Evolutionary conservation across 2,329 filamentous ascomycete genomes (phyloP).

Genomic region (Phyllosticta paracitricarpa): DNA sequence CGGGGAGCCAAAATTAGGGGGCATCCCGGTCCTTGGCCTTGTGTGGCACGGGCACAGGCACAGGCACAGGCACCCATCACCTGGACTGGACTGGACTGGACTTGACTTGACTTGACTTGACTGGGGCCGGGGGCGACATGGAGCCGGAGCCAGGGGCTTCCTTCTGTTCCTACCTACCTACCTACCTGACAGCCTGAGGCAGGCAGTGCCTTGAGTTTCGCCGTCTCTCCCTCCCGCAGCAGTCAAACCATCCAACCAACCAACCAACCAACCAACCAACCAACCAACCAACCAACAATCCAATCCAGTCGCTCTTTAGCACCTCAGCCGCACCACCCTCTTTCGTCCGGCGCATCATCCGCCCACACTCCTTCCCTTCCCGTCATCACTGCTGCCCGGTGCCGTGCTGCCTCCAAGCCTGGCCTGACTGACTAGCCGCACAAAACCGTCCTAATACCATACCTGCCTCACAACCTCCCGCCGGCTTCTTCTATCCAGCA

Average conservation of each 20-base stretch:
- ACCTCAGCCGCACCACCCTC: constrained; percentile 8
- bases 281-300: neutral
- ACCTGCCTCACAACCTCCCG: neutral
- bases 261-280: neutral
- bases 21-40: neutral
- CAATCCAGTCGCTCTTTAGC: neutral
- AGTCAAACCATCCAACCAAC: neutral
- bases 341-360: constrained; percentile 5
- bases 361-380: neutral
- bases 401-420: neutral
- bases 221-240: constrained; percentile 1
- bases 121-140: neutral
- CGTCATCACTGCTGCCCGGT: neutral
- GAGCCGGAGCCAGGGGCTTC: constrained; percentile 5
- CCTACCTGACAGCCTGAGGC: neutral
- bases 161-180: no score
- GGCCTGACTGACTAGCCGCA: neutral
- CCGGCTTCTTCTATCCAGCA: neutral
- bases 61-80: neutral
- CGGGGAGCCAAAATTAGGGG: constrained; percentile 5
- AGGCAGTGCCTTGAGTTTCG: neutral
- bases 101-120: no score
- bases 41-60: neutral
- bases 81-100: no score
- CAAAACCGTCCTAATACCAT: neutral